Base-by-base conservation (phyloP, 257 asterid species). In the Scutellaria minor region DNA sequence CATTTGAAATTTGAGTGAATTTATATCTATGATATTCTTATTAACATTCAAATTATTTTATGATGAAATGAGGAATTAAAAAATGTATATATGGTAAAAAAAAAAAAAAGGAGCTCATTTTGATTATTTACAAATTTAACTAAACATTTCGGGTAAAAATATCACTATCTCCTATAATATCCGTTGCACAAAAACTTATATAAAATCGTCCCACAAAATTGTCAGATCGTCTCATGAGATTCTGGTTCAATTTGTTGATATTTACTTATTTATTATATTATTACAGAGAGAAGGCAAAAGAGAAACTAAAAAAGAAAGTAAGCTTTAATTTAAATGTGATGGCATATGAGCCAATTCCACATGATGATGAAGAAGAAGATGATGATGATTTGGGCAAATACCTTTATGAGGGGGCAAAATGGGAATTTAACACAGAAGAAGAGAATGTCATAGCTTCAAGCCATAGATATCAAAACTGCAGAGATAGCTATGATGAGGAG, bases 291-390 rank as follows among this genome's bases (percentile, higher is more conserved):
- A 83, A 79, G 75, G 77, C 72, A 3, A 85, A 79, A 68, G 91
- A 83, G 54, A 90, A 87, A 54, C 70, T 83, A 4, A 90, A 83
- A 68, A 89, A 89, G 87, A 88, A 86, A 81, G 97, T 90, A 71
- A 84, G 87, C 66, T 90, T 90, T 78, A 86, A 88, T 83, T 77
- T 88, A 74, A 83, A 90, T 67, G 89, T 88, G 14, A 80, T 75
- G 84, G 82, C 89, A 5, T 91, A 89, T 61, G 96, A 88, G 74
- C 93, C 92, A 46, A 52, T 88, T 6, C 66, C 68, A 18, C 27
- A 52, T 10, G 20, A 14, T 15, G 0, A 52, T 2, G 72, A 75
- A 7, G 1, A 52, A 0, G 72, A 75, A 2, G 70, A 77, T 0
- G 90, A 83, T 45, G 78, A 77, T 39, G 73, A 55, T 14, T 14